phyloP scores from a whole-genome alignment of 192 early-diverging fungal genomes.

The Coemansia sp. region DNA sequence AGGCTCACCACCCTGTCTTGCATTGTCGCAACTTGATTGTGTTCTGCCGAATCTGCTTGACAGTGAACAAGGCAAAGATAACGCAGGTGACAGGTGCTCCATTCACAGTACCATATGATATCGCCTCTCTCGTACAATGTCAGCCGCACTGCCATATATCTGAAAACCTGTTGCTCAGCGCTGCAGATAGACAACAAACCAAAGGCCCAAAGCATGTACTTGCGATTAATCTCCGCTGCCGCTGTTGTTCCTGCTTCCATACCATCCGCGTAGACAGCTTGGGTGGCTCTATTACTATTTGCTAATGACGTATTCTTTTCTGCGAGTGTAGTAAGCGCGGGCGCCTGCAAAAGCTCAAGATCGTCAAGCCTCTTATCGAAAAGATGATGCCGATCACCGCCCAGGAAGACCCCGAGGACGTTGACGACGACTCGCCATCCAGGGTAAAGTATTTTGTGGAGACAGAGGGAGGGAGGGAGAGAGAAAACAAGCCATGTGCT shows the following conservation, averaged over 20 bases:
- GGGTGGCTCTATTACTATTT: background rate
- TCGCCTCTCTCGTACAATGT: background rate
- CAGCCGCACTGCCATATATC: background rate
- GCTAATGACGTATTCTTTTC: background rate
- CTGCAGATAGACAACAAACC: background rate
- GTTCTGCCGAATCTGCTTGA: background rate
- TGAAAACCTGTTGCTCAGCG: background rate
- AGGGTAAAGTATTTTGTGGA: constrained; percentile 29
- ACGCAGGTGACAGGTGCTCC: background rate
- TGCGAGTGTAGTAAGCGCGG: constrained; percentile 63
- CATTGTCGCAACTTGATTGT: constrained; percentile 2
- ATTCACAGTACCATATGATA: background rate
- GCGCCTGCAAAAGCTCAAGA: constrained; percentile 80
- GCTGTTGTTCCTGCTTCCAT: background rate
- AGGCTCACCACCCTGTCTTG: background rate
- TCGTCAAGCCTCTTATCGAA: constrained; percentile 76
- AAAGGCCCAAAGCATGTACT: background rate
- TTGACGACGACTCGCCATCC: constrained; percentile 81
- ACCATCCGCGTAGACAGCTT: background rate
- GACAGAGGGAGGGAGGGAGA: background rate
- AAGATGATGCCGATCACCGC: constrained; percentile 79
- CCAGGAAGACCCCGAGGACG: constrained; percentile 75
- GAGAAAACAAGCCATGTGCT: background rate
- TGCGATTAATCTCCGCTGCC: background rate
- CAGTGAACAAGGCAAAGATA: background rate